These are phyloP conservation scores for Trichoderma semiorbis DNA, from an alignment of 2,329 filamentous ascomycete species.

Conservation along the genomic window DNA sequence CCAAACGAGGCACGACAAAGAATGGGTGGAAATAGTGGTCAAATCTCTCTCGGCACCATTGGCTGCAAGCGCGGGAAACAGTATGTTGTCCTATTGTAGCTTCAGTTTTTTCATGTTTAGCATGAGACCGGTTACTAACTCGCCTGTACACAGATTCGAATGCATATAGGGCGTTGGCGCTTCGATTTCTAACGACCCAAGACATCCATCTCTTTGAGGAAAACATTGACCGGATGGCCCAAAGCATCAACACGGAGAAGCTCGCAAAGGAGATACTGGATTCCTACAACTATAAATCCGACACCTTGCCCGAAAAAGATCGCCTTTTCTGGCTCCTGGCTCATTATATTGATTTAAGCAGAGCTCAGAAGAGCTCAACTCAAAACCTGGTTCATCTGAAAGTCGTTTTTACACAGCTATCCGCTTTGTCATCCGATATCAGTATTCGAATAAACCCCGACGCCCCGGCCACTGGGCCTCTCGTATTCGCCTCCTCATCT, in stretches of 20 bases:
- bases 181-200: conserved; percentile 37
- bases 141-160: background rate
- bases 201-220: conserved; percentile 41
- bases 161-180: conserved; percentile 37
- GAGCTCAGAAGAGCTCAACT: conserved; percentile 33
- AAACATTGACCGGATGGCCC: conserved; percentile 36
- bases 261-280: conserved; percentile 39
- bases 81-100: conserved; percentile 19
- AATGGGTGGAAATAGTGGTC: conserved; percentile 26
- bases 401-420: conserved; percentile 53
- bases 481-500: conserved; percentile 37
- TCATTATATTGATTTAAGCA: conserved; percentile 60
- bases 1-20: conserved; percentile 23
- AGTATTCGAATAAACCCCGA: conserved; percentile 39
- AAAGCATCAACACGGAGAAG: conserved; percentile 36
- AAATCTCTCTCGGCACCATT: conserved; percentile 33
- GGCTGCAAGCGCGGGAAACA: conserved; percentile 14
- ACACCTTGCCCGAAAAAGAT: conserved; percentile 32
- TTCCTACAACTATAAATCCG: conserved; percentile 20
- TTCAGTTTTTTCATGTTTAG: background rate
- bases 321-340: conserved; percentile 62
- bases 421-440: conserved; percentile 50
- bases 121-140: background rate
- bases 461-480: conserved; percentile 22
- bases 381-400: conserved; percentile 44